Evolutionary conservation across 148 eudicot species (phyloP), one percentile per base, ranked within the genome.

Genomic region (Pharnaceum exiguum): DNA sequence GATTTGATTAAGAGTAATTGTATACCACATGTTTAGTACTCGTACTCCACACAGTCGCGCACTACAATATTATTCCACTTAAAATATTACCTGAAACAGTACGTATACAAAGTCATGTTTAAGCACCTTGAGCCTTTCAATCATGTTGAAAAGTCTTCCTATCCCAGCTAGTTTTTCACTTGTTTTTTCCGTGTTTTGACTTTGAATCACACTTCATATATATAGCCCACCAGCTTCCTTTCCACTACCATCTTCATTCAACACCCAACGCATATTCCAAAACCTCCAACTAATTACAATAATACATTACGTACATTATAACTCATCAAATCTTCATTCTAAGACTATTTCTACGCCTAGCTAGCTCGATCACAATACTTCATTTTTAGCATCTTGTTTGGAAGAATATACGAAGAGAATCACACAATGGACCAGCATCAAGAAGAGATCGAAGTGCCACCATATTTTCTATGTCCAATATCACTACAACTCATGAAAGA

Each of bases 401-500:
- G 62, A 24, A 23, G 30, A 15, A 23, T 11, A 11, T 25, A 10
- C 24, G 24, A 32, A 21, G 11, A 7, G 15, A 38, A 48, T 5
- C n/a, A 23, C 27, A 49, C 2, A 66, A 67, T 67, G 65, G 52
- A 59, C 51, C 17, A 25, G 3, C n/a, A n/a, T n/a, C 27, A 59
- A 51, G 72, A 53, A n/a, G 82, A 77, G 50, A 67, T 86, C n/a
- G 86, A 86, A 26, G 64, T 80, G 8, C 95, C 95, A 15, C 55
- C 86, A 4, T 86, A 23, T 58, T 86, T 83, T 31, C 16, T 86
- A 5, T 86, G 95, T 55, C 95, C 95, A 13, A 86, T 86, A 28
- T 78, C 89, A 7, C 55, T 86, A 31, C 77, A 86, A 19, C 74
- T 80, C 42, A 86, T 86, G 95, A 80, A 77, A 62, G 95, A 86